phyloP scores from a whole-genome alignment of 768 basidiomycete species.

The Pholiota molesta region DNA sequence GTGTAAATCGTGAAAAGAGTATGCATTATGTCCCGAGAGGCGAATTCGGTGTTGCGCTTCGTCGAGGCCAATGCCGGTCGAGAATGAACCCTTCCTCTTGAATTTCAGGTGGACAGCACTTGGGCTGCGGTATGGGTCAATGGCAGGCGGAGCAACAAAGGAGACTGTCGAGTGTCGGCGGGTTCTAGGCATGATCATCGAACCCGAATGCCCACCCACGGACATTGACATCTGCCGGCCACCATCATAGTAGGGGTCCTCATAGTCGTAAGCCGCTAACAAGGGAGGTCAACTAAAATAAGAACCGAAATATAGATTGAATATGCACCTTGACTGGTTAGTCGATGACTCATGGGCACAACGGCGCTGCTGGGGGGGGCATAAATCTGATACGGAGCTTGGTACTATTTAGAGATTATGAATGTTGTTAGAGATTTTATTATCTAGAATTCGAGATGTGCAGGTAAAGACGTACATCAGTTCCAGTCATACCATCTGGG shows the following conservation, averaged over 20 bases:
- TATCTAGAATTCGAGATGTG: constrained; percentile 9
- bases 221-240: constrained; percentile 43
- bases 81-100: constrained; percentile 70
- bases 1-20: constrained; percentile 64
- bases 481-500: constrained; percentile 40
- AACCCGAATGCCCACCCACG: constrained; percentile 26
- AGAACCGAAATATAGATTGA: background rate
- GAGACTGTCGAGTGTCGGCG: constrained; percentile 59
- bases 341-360: constrained; percentile 41
- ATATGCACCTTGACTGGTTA: constrained; percentile 44
- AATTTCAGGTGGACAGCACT: constrained; percentile 65
- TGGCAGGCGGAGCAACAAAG: constrained; percentile 38
- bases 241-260: constrained; percentile 58
- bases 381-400: constrained; percentile 51
- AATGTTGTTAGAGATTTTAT: background rate
- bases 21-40: constrained; percentile 64
- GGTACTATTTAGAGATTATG: constrained; percentile 37
- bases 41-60: constrained; percentile 70
- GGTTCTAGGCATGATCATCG: constrained; percentile 39
- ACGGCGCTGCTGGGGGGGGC: constrained; percentile 36
- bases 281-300: constrained; percentile 1
- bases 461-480: constrained; percentile 38
- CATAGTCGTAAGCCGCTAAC: constrained; percentile 54
- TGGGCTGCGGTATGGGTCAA: constrained; percentile 51
- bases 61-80: constrained; percentile 64